phyloP scores from a whole-genome alignment of 768 basidiomycete species.

The Pleurotus platypus region DNA sequence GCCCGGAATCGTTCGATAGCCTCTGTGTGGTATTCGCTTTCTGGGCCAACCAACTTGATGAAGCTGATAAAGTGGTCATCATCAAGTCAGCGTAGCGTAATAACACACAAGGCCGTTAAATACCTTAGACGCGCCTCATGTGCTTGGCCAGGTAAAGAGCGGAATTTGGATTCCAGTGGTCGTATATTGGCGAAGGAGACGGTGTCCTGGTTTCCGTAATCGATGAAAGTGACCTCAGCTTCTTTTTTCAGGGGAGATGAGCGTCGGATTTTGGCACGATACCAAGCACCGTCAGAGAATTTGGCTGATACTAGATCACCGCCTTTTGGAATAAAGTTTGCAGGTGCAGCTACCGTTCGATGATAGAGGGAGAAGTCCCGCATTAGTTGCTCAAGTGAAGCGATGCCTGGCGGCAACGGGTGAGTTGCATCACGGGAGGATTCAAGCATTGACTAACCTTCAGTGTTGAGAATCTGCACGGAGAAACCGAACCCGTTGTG shows the following conservation, averaged over 20 bases:
- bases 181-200: constrained; percentile 81
- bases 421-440: not conserved
- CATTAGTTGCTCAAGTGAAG: constrained; percentile 92
- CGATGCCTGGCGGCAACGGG: constrained; percentile 59
- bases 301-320: constrained; percentile 94
- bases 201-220: constrained; percentile 93
- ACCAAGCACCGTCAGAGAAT: constrained; percentile 94
- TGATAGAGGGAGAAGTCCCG: constrained; percentile 88
- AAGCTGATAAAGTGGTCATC: constrained; percentile 48
- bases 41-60: constrained; percentile 73
- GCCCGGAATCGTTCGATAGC: constrained; percentile 83
- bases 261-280: constrained; percentile 88
- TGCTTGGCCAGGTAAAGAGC: constrained; percentile 86
- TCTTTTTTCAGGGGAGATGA: constrained; percentile 88
- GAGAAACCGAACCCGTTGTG: constrained; percentile 81
- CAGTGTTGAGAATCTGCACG: constrained; percentile 88
- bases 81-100: not conserved
- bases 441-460: constrained; percentile 49
- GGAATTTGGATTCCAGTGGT: constrained; percentile 88
- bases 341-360: constrained; percentile 50
- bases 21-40: constrained; percentile 85
- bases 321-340: constrained; percentile 75
- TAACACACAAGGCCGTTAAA: constrained; percentile 4
- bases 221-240: constrained; percentile 92
- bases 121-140: constrained; percentile 91